Evolutionary conservation across 805 yeast species (phyloP).

Genomic region (Metschnikowia henanensis): DNA sequence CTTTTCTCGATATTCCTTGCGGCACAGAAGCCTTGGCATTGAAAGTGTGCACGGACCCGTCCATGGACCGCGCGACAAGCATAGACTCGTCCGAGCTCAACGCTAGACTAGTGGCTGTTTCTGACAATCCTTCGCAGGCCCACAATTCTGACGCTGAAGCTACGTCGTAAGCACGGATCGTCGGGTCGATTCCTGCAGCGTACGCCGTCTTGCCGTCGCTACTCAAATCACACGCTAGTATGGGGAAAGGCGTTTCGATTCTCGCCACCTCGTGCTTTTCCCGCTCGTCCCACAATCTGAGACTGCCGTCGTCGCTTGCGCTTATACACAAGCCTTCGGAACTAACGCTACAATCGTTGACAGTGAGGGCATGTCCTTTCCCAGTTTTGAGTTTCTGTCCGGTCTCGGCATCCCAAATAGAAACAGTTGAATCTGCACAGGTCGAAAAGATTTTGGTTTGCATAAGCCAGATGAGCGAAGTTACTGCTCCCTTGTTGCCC

Average conservation of each 20-base stretch:
- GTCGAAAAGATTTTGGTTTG: slow-evolving; percentile 45
- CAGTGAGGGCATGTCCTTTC: slow-evolving; percentile 49
- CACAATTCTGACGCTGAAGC: slow-evolving; percentile 47
- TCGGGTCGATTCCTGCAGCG: slow-evolving; percentile 69
- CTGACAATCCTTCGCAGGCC: slow-evolving; percentile 44
- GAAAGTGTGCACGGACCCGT: slow-evolving; percentile 56
- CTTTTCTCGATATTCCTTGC: slow-evolving; percentile 39
- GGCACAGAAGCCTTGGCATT: slow-evolving; percentile 50
- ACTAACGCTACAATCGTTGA: slow-evolving; percentile 52
- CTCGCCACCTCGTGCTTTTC: slow-evolving; percentile 42
- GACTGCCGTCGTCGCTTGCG: slow-evolving; percentile 66
- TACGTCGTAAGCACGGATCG: slow-evolving; percentile 58
- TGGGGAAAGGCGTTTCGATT: slow-evolving; percentile 54
- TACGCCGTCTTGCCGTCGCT: slow-evolving; percentile 45
- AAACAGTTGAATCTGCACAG: slow-evolving; percentile 62
- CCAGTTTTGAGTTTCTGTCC: slow-evolving; percentile 57
- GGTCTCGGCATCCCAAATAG: slow-evolving; percentile 60
- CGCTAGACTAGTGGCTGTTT: slow-evolving; percentile 55
- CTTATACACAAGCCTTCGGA: slow-evolving; percentile 38
- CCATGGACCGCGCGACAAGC: slow-evolving; percentile 53
- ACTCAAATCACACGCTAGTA: slow-evolving; percentile 46
- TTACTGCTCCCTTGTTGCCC: slow-evolving; percentile 67
- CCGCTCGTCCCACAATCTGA: slow-evolving; percentile 65
- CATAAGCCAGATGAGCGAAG: slow-evolving; percentile 55
- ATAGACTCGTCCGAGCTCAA: slow-evolving; percentile 48